Conservation (phyloP, 441 rosid genomes). For the Metrosideros polymorpha region DNA sequence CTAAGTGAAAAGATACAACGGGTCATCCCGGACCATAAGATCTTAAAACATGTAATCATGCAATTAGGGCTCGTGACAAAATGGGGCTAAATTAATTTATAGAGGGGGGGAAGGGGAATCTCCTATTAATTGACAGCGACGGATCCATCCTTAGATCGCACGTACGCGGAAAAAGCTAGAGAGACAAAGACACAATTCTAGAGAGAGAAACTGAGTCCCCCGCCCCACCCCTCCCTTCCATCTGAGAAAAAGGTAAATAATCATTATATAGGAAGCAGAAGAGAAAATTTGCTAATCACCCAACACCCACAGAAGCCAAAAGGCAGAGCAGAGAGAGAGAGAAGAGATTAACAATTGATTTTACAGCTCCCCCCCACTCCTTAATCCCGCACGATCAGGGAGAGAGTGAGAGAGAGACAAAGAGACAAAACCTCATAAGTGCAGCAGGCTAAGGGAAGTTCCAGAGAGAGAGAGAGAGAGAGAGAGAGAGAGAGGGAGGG, state of each 20-base stretch:
- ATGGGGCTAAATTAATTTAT: too few relatives aligned
- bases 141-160: constrained; percentile 55
- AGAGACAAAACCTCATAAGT: not conserved
- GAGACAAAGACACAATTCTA: constrained; percentile 34
- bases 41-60: not conserved
- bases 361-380: not conserved
- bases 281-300: not conserved
- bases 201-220: not conserved
- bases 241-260: not conserved
- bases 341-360: not conserved
- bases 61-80: not conserved
- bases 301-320: not conserved
- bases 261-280: not conserved
- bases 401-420: not conserved
- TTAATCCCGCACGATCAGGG: not conserved
- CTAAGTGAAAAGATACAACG: rapidly evolving
- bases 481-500: rapidly evolving
- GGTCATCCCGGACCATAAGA: not conserved
- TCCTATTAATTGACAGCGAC: constrained; percentile 57
- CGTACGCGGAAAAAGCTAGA: constrained; percentile 61
- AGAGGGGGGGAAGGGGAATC: constrained; percentile 16
- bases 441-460: not conserved
- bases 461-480: too few relatives aligned
- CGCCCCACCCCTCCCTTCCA: too few relatives aligned
- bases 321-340: not conserved